A percentile compares a stretch with the other conserved stretches of the same genome.
Conservation (phyloP, 371 early-diverging fungal species). For the Mortierella sp. region DNA sequence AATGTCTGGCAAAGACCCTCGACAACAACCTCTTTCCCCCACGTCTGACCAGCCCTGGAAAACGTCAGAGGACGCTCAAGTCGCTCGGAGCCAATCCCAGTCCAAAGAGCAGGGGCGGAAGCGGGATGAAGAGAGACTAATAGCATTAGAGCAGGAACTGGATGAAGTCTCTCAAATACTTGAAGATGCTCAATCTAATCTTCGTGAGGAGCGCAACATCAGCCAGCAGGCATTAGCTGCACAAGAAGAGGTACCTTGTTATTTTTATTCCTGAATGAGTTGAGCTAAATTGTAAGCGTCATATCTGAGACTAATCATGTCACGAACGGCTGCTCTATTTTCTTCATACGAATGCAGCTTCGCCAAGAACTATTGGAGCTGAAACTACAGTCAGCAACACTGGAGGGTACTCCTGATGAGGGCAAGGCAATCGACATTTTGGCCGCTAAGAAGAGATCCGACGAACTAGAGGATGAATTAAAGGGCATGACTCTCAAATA, state of each 20-base stretch:
- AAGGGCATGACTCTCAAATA: conserved; percentile 40
- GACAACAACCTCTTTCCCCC: conserved; percentile 19
- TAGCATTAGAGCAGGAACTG: conserved; percentile 30
- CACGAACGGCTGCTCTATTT: neutral
- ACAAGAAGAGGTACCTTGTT: conserved; percentile 37
- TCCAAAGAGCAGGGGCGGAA: conserved; percentile 32
- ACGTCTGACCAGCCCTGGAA: conserved; percentile 37
- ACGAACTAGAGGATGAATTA: conserved; percentile 38
- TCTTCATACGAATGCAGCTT: conserved; percentile 18
- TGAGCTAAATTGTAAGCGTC: no score
- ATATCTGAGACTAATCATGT: no score
- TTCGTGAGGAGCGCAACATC: conserved; percentile 20
- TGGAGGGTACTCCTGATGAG: conserved; percentile 27
- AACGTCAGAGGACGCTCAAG: conserved; percentile 28
- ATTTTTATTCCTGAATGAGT: neutral
- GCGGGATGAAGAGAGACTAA: conserved; percentile 28
- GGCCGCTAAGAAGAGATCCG: conserved; percentile 18
- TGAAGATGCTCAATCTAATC: conserved; percentile 22
- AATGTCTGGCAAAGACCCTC: conserved; percentile 32
- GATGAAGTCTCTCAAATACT: conserved; percentile 15
- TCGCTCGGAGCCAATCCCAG: conserved; percentile 22
- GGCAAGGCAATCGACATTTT: conserved; percentile 10
- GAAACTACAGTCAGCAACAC: conserved; percentile 44
- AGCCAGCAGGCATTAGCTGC: conserved; percentile 20
- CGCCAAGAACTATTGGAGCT: conserved; percentile 47